Base-by-base conservation (phyloP, 768 basidiomycete genomes). In the Trametopsis cervina region DNA sequence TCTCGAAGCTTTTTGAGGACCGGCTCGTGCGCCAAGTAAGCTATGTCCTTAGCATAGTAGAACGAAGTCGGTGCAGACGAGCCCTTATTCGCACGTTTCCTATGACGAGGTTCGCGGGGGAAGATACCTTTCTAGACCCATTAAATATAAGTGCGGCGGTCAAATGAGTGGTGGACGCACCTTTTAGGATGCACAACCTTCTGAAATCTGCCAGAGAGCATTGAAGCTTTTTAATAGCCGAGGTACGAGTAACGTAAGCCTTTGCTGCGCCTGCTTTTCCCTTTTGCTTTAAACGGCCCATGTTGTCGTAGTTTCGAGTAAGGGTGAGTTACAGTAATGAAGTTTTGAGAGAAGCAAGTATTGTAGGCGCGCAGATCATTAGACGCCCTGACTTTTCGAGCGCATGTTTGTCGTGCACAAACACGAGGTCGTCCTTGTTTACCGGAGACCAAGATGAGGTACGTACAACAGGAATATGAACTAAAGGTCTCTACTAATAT, bases 1-100 rank as follows among this genome's bases (percentile, higher is more conserved):
- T 98, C 93, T 60, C 96, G 74, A 43, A 99, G 74, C 65, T 91
- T 96, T 64, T 81, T 83, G 21, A 99, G 73, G 10, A 98, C 83
- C 1, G 96, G 96, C 63, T 99, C 96, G 65, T 99, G 96, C 4
- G 91, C 84, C 26, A 99, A 81, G 67, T 95, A 98, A 48, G 89
- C 88, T 55, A 99, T 95, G 63, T 99, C 96, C 69, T 99, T 99
- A 22, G 89, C 74, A 64, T 98, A 97, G 70, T 99, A 99, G 70
- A 98, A 99, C 2, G 93, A 91, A 1, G 96, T 92, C 3, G 94
- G 93, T 0, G 91, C 94, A 44, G 93, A 92, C 2, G 91, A 95
- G 1, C 95, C 96, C 65, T 96, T 98, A 72, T 98, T 98, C 29
- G 95, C 96, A 54, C 82, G 81, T 65, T 97, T 99, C 58, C 80